Evolutionary conservation across 2,329 filamentous ascomycete species (phyloP).

Genomic region (Talaromyces sp.): DNA sequence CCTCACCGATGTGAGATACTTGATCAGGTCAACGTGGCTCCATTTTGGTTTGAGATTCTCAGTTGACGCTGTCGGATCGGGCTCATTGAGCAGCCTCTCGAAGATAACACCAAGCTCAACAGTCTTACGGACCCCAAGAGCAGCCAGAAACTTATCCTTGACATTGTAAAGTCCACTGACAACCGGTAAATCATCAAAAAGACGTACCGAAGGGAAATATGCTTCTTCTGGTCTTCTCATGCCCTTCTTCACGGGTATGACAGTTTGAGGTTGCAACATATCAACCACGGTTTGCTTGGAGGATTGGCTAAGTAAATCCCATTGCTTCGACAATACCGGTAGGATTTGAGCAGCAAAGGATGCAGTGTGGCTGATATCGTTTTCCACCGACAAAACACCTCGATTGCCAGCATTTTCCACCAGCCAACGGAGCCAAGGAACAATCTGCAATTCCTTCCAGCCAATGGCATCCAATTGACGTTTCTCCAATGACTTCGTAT

Average conservation of each 20-base stretch:
- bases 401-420: conserved; percentile 62
- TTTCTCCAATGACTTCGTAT: conserved; percentile 66
- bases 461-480: conserved; percentile 73
- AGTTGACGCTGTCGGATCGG: conserved; percentile 45
- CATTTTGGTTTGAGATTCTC: conserved; percentile 57
- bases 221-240: conserved; percentile 83
- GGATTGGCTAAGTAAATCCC: conserved; percentile 69
- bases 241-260: conserved; percentile 86
- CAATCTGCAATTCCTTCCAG: conserved; percentile 79
- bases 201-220: conserved; percentile 88
- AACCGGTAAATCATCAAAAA: conserved; percentile 89
- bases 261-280: conserved; percentile 63
- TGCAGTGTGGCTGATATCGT: conserved; percentile 67
- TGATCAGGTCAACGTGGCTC: conserved; percentile 93
- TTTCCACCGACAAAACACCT: conserved; percentile 54
- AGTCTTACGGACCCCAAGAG: conserved; percentile 88
- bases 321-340: conserved; percentile 78
- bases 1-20: conserved; percentile 84
- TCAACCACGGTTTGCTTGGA: conserved; percentile 64
- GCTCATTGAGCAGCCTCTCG: conserved; percentile 68
- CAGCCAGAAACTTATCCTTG: conserved; percentile 83
- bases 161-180: conserved; percentile 71
- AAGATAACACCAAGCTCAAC: conserved; percentile 94
- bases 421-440: conserved; percentile 80
- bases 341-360: conserved; percentile 75